Conservation (phyloP, 148 eudicot genomes). For the Chenopodium album region DNA sequence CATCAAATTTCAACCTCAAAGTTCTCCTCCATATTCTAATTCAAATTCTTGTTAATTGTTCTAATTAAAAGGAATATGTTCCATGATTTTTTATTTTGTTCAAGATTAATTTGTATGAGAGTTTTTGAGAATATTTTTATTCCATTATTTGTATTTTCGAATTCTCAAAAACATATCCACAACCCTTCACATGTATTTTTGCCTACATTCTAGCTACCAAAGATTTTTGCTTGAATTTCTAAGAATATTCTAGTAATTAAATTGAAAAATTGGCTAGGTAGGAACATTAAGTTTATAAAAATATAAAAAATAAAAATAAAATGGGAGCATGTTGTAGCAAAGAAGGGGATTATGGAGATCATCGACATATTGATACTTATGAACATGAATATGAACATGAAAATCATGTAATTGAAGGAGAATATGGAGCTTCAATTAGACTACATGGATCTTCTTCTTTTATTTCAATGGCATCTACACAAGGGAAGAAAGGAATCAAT, state of each 20-base stretch:
- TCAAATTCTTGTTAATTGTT: neutral
- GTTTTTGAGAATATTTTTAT: neutral
- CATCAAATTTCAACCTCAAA: neutral
- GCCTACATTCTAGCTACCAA: neutral
- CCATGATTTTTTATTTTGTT: neutral
- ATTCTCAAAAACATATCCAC: neutral
- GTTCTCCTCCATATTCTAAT: neutral
- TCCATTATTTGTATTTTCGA: neutral
- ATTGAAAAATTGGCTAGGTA: neutral
- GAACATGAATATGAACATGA: constrained; percentile 18
- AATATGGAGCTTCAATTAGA: constrained; percentile 52
- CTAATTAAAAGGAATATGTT: neutral
- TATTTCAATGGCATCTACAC: constrained; percentile 60
- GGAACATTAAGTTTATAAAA: neutral
- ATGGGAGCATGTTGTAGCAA: constrained; percentile 85
- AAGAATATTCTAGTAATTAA: neutral
- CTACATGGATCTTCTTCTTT: constrained; percentile 55
- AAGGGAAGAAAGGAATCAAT: constrained; percentile 81
- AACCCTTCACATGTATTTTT: too few species aligned
- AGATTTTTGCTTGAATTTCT: neutral
- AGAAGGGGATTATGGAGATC: constrained; percentile 30
- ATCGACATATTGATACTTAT: constrained; percentile 20
- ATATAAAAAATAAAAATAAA: neutral
- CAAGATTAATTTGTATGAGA: neutral
- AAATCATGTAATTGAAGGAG: constrained; percentile 36